Evolutionary conservation across 352 stramenopile species (phyloP).

Genomic region (Phytopythium sindhum): DNA sequence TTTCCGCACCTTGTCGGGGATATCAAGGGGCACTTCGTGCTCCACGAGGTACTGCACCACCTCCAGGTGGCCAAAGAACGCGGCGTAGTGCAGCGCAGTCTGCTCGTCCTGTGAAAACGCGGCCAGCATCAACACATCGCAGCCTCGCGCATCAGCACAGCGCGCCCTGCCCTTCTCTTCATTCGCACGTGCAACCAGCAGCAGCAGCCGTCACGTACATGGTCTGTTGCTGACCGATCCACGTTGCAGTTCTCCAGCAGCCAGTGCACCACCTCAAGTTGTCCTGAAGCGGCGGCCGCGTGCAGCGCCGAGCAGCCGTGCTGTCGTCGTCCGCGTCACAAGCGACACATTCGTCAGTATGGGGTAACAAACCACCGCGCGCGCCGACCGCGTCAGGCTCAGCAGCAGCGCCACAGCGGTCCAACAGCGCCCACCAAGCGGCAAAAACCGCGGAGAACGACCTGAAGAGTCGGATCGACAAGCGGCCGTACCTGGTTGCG

Average conservation of each 20-base stretch:
- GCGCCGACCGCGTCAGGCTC: not conserved
- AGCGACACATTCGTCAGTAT: not conserved
- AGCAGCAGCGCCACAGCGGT: not conserved
- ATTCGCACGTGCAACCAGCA: not conserved
- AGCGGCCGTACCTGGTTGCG: conserved; percentile 78
- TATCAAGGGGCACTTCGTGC: conserved; percentile 74
- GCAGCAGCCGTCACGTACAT: conserved; percentile 29
- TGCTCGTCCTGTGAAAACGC: conserved; percentile 63
- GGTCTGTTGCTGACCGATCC: conserved; percentile 57
- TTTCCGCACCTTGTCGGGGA: conserved; percentile 60
- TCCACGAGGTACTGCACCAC: conserved; percentile 84
- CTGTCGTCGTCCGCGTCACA: conserved; percentile 21
- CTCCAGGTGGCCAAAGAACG: conserved; percentile 85
- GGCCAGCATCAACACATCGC: conserved; percentile 2
- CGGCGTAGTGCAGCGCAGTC: conserved; percentile 80
- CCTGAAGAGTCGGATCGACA: too few relatives aligned
- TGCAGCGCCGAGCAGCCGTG: conserved; percentile 82
- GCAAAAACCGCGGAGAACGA: not conserved
- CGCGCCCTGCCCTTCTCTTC: not conserved
- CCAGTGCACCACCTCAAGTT: conserved; percentile 82
- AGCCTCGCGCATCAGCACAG: not conserved
- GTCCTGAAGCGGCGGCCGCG: conserved; percentile 65
- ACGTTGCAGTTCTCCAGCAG: conserved; percentile 60
- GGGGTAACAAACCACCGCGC: not conserved
- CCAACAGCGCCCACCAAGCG: not conserved